Evolutionary conservation across 257 asterid species (phyloP).

Genomic region (Ilex aquifolium): DNA sequence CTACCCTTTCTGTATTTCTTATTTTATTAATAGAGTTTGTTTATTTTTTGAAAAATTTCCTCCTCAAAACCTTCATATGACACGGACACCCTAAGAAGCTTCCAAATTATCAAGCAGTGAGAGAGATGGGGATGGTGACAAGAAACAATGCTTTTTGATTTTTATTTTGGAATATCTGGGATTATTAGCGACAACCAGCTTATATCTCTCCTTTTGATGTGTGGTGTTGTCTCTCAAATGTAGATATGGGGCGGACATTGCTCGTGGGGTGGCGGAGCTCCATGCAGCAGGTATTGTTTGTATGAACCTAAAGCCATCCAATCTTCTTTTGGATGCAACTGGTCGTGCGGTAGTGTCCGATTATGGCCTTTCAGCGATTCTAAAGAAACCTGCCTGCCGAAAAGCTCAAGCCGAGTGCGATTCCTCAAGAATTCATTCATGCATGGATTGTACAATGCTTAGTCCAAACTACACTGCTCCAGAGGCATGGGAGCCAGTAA

Average conservation of each 20-base stretch:
- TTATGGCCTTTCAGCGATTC: constrained; percentile 92
- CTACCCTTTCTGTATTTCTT: neutral
- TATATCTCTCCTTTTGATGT: constrained; percentile 12
- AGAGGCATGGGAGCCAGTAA: constrained; percentile 98
- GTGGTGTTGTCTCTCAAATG: constrained; percentile 22
- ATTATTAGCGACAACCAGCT: too few relatives aligned
- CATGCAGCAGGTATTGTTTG: constrained; percentile 99
- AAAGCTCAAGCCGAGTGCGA: constrained; percentile 77
- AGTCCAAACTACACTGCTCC: constrained; percentile 97
- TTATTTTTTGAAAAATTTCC: too few relatives aligned
- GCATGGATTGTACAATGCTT: constrained; percentile 99
- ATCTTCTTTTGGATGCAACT: constrained; percentile 84
- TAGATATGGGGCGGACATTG: constrained; percentile 97
- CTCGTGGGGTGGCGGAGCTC: constrained; percentile 98
- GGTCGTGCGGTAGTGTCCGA: constrained; percentile 96
- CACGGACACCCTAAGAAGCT: too few relatives aligned
- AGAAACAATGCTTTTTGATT: too few relatives aligned
- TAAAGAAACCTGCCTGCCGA: constrained; percentile 77
- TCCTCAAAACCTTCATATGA: too few relatives aligned
- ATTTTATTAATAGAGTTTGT: neutral
- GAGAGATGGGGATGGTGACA: too few relatives aligned
- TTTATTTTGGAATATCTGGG: too few relatives aligned
- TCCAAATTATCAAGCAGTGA: too few relatives aligned
- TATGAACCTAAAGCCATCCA: constrained; percentile 94
- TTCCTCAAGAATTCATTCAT: constrained; percentile 78